Evolutionary conservation across 2,329 filamentous ascomycete species (phyloP).

Genomic region (Stachybotrys chartarum): DNA sequence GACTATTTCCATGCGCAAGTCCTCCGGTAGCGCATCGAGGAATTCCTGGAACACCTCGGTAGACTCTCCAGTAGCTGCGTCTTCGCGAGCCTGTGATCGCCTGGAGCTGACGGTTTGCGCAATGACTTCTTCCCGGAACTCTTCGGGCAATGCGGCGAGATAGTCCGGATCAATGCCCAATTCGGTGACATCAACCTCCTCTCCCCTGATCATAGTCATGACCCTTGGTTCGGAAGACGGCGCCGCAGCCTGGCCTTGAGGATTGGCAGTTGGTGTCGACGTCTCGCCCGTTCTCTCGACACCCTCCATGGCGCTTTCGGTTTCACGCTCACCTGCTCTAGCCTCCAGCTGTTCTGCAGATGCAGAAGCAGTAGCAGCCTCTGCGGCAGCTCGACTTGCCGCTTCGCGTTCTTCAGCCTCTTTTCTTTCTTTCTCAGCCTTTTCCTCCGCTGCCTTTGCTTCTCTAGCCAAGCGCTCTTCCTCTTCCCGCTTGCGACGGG

Average conservation of each 20-base stretch:
- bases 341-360: constrained; percentile 5
- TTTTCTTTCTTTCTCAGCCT: constrained; percentile 56
- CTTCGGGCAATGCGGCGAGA: constrained; percentile 93
- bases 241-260: constrained; percentile 13
- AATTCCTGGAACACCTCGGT: constrained; percentile 90
- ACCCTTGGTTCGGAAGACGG: constrained; percentile 44
- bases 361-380: constrained; percentile 36
- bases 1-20: constrained; percentile 83
- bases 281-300: constrained; percentile 49
- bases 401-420: constrained; percentile 65
- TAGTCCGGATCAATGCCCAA: constrained; percentile 93
- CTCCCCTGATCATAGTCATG: constrained; percentile 76
- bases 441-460: constrained; percentile 65
- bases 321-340: constrained; percentile 4
- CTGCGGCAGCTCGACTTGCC: constrained; percentile 48
- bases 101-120: constrained; percentile 81
- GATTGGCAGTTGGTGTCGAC: constrained; percentile 19
- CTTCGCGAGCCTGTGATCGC: constrained; percentile 66
- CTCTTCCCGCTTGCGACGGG: constrained; percentile 55
- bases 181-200: constrained; percentile 86
- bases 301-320: constrained; percentile 63
- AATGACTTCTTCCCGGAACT: constrained; percentile 92
- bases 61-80: constrained; percentile 63
- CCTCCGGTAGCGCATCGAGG: constrained; percentile 81
- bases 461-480: constrained; percentile 61